phyloP scores from a whole-genome alignment of 2,329 filamentous ascomycete genomes.

The Byssoonygena ceratinophila region DNA sequence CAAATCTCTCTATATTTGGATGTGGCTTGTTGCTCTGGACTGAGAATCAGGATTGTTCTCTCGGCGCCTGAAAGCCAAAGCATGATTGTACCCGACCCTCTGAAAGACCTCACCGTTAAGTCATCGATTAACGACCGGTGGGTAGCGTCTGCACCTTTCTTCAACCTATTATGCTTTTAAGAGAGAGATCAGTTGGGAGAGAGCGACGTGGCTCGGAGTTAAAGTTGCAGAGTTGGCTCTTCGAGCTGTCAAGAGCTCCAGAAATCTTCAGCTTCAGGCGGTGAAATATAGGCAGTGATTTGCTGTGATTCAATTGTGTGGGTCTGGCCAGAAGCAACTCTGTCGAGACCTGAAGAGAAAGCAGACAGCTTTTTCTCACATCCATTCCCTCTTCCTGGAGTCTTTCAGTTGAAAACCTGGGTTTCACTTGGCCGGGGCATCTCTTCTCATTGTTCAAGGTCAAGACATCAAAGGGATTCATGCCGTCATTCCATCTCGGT shows the following conservation, averaged over 20 bases:
- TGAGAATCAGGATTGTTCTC: too few relatives aligned
- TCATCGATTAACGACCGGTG: too few relatives aligned
- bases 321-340: background rate
- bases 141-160: background rate
- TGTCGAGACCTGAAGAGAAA: background rate
- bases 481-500: background rate
- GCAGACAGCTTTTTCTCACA: too few relatives aligned
- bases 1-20: background rate
- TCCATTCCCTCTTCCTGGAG: background rate
- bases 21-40: too few relatives aligned
- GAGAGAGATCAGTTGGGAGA: background rate
- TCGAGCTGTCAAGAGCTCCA: background rate
- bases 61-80: too few relatives aligned
- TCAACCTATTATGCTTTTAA: background rate
- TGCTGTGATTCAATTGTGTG: background rate
- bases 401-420: background rate
- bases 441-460: too few relatives aligned
- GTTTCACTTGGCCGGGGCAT: background rate
- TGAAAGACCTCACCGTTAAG: too few relatives aligned
- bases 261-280: background rate
- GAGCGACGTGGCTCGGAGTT: constrained; percentile 2
- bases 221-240: background rate
- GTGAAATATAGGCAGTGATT: background rate
- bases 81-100: too few relatives aligned
- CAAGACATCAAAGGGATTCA: too few relatives aligned